Evolutionary conservation across 139 green algal genomes (phyloP), one percentile per base, ranked within the genome.

Genomic region (Chlorella sp.): DNA sequence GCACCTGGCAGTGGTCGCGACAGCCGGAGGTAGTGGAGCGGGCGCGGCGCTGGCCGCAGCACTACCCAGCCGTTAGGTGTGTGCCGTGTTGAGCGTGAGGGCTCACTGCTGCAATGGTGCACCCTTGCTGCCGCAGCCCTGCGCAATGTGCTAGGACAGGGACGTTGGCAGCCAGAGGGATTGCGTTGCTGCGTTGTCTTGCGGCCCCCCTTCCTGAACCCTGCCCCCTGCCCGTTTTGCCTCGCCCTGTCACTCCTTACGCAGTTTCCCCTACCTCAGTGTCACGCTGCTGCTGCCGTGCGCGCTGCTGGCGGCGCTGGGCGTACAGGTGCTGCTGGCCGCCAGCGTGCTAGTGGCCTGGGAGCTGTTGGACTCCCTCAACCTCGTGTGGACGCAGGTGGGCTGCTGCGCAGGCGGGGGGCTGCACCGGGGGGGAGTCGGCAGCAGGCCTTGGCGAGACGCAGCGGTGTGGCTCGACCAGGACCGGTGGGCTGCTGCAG

Each of bases 281-380:
- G 58, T 90, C 11, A 7, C 43, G 26, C 40, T 93, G n/a, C 36
- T 92, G 72, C 75, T 91, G 62, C 90, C 90, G 1, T 89, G 76
- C 40, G 89, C 87, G 14, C 28, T 89, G 44, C 76, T 92, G 34
- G 85, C 84, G n/a, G 78, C 76, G 3, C 26, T 58, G 32, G 89
- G 89, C 16, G 32, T 89, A 46, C 38, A 51, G 56, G 73, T 90
- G 68, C 79, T 79, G 17, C 1, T 84, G 3, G 85, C 81, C 0
- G 89, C 84, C 7, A 76, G 44, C 32, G 64, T 86, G 20, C 76
- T 93, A 60, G 85, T 91, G 41, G 41, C 86, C 3, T 76, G 85
- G 40, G 83, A 87, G 81, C 30, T 77, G 0, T 69, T 74, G 1
- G 83, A 90, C 86, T 87, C 77, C 51, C 44, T 64, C 30, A 46